Evolutionary conservation across 371 early-diverging fungal species (phyloP).

Genomic region (Mucor mucedo): DNA sequence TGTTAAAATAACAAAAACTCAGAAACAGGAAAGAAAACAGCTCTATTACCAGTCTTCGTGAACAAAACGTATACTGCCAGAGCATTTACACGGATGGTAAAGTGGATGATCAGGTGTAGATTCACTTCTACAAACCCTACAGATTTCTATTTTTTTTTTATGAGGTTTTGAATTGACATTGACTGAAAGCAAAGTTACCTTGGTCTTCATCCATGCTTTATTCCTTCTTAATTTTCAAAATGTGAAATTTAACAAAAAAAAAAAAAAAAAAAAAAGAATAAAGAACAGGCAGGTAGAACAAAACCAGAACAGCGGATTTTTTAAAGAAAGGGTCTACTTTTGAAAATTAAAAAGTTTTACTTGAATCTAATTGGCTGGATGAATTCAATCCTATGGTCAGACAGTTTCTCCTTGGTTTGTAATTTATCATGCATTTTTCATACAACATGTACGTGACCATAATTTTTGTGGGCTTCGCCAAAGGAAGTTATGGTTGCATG

Average conservation of each 20-base stretch:
- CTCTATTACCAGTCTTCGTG: constrained; percentile 67
- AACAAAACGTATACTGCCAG: constrained; percentile 77
- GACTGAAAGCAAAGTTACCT: constrained; percentile 5
- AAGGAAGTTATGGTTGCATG: too few relatives aligned
- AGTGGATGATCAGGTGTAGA: constrained; percentile 68
- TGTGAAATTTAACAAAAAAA: not conserved
- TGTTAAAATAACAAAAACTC: not conserved
- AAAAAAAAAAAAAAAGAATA: not conserved
- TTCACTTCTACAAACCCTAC: constrained; percentile 77
- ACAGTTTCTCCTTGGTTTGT: too few relatives aligned
- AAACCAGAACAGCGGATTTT: not conserved
- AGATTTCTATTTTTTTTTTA: constrained; percentile 45
- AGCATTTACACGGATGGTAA: constrained; percentile 79
- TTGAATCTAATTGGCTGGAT: not conserved
- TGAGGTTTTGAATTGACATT: not conserved
- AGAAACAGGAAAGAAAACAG: not conserved
- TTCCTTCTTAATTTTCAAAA: not conserved
- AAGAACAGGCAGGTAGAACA: not conserved
- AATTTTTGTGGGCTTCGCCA: too few relatives aligned
- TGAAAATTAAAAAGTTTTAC: not conserved
- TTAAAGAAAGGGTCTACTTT: not conserved
- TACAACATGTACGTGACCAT: too few relatives aligned
- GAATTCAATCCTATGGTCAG: not conserved
- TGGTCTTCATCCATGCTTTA: constrained; percentile 28
- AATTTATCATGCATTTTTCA: too few relatives aligned